phyloP scores from a whole-genome alignment of 306 rosid species.

The Quercus suber region DNA sequence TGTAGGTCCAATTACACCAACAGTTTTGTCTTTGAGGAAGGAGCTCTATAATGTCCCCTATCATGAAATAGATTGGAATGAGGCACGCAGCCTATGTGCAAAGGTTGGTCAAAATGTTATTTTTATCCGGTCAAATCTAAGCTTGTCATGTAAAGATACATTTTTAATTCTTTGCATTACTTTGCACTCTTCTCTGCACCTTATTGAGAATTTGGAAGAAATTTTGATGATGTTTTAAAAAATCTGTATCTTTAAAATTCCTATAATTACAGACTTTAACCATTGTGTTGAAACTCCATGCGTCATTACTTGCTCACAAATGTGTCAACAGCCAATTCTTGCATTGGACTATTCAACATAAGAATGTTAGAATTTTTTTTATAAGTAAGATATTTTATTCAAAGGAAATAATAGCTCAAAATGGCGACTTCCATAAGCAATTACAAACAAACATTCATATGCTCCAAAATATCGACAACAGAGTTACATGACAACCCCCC shows the following conservation, averaged over 20 bases:
- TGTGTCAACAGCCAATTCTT: neutral
- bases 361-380: neutral
- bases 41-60: conserved; percentile 67
- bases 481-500: no score
- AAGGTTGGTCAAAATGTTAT: conserved; percentile 56
- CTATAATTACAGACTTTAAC: neutral
- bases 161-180: neutral
- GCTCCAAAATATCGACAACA: no score
- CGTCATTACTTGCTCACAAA: neutral
- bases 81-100: conserved; percentile 77
- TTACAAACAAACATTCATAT: no score
- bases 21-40: conserved; percentile 69
- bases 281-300: neutral
- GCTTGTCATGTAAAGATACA: neutral
- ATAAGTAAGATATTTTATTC: no score
- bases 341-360: neutral
- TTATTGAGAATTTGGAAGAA: neutral
- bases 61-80: conserved; percentile 81
- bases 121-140: neutral
- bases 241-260: neutral
- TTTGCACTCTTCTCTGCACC: neutral
- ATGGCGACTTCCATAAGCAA: no score
- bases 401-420: no score
- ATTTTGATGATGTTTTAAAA: neutral
- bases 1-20: conserved; percentile 85